These are phyloP conservation scores for Thraustotheca clavata DNA, from an alignment of 352 stramenopile species.

Conservation along the genomic window DNA sequence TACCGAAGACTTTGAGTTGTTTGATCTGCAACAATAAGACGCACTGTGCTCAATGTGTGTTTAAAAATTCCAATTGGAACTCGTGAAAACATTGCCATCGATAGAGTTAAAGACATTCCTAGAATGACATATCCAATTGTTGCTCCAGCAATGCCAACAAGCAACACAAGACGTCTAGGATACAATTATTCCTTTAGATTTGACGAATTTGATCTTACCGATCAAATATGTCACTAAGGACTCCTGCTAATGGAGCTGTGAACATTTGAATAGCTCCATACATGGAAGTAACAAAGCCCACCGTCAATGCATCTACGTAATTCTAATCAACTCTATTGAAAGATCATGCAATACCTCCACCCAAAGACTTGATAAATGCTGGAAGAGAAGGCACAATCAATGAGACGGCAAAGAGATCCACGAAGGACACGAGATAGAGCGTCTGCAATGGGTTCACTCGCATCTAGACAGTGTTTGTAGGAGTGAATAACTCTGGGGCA, in stretches of 20 bases:
- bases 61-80: constrained; percentile 70
- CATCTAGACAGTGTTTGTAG: too few species aligned
- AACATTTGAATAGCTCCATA: constrained; percentile 83
- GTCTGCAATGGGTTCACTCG: constrained; percentile 24
- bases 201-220: constrained; percentile 18
- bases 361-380: constrained; percentile 70
- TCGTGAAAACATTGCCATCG: constrained; percentile 63
- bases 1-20: constrained; percentile 26
- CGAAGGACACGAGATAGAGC: constrained; percentile 70
- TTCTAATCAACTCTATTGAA: neutral
- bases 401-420: constrained; percentile 73
- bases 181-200: neutral
- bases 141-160: constrained; percentile 53
- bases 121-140: constrained; percentile 59
- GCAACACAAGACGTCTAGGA: constrained; percentile 37
- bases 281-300: constrained; percentile 74
- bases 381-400: constrained; percentile 78
- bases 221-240: constrained; percentile 62
- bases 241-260: constrained; percentile 60
- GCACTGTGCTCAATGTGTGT: constrained; percentile 73
- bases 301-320: constrained; percentile 39
- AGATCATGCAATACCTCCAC: constrained; percentile 29
- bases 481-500: too few species aligned
- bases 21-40: constrained; percentile 56
- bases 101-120: constrained; percentile 68